phyloP scores from a whole-genome alignment of 768 basidiomycete species.

The Lepiota subincarnata region DNA sequence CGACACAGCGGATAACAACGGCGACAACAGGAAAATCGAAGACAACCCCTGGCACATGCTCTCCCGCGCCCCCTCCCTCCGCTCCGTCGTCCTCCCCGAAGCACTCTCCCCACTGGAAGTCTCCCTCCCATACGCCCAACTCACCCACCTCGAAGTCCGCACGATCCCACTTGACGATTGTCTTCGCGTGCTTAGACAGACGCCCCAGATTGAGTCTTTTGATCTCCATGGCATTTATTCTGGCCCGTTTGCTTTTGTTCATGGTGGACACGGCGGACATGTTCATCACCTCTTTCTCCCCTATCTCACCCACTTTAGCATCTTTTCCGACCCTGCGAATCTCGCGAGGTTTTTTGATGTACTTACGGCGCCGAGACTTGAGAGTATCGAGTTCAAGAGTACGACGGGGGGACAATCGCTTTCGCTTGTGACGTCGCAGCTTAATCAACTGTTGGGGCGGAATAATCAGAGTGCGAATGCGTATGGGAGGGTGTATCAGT shows the following conservation, averaged over 20 bases:
- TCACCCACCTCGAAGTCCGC: conserved; percentile 8
- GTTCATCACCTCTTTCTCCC: neutral
- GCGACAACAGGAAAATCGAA: too few species aligned
- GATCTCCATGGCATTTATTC: conserved; percentile 9
- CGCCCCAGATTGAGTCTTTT: conserved; percentile 4
- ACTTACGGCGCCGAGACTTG: neutral
- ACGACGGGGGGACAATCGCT: conserved; percentile 3
- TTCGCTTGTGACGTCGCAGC: neutral
- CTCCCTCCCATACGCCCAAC: conserved; percentile 1
- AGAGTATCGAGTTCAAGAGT: conserved; percentile 2
- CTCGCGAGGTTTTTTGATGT: neutral
- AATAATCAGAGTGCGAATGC: too few species aligned
- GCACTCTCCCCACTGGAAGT: conserved; percentile 4
- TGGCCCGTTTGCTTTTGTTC: neutral
- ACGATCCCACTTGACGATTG: conserved; percentile 9
- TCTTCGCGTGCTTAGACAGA: conserved; percentile 1
- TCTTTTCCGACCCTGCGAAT: conserved; percentile 8
- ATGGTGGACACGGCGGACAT: neutral
- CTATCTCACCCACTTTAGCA: neutral
- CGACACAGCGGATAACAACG: too few species aligned
- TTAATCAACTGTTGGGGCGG: neutral
- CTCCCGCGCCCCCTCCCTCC: conserved; percentile 4
- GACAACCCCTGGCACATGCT: conserved; percentile 8
- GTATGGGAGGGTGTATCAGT: too few species aligned
- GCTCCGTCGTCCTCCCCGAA: conserved; percentile 8